Base-by-base conservation (phyloP, 305 asterid species). In the Ajuga reptans region DNA sequence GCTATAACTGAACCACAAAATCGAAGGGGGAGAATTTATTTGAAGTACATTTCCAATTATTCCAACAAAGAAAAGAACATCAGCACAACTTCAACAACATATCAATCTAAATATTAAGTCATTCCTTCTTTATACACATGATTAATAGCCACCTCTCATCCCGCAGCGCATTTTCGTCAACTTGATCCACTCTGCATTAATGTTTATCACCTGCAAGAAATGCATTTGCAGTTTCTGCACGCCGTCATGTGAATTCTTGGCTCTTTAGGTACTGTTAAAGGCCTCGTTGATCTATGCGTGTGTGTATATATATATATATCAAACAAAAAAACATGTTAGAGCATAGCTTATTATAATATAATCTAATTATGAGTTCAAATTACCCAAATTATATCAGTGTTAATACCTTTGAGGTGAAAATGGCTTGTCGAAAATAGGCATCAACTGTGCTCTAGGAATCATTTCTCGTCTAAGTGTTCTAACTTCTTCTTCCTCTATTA, bases 371-470 rank as follows among this genome's bases (percentile, higher is more conserved):
- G 27, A 21, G 1, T 21, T 21, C 27, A 21, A 21, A 21, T 21
- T 21, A 24, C 24, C 18, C 43, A 12, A 57, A 46, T 27, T 29
- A 17, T 29, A 21, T 5, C 24, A 27, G 5, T 16, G 9, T 0
- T 52, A 12, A 3, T 73, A 87, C 96, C 91, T 86, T 78, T 86
- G 96, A 39, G 96, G 96, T 66, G 68, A 80, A 68, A 89, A 89
- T 8, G 95, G 96, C 68, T 72, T 83, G 47, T 87, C 93, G 42
- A 89, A 89, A 43, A 82, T 39, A 10, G 96, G 95, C 96, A 87
- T 89, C 75, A 86, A 71, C 34, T 89, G 96, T 11, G 96, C 95
- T 87, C 95, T 83, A 17, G 95, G 96, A 47, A 89, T 69, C 95
- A 87, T 81, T 78, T 87, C 89, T 50, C 76, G 86, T 75, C 96